These are phyloP conservation scores for Russula olivacea DNA, from an alignment of 768 basidiomycete species.

Conservation along the genomic window DNA sequence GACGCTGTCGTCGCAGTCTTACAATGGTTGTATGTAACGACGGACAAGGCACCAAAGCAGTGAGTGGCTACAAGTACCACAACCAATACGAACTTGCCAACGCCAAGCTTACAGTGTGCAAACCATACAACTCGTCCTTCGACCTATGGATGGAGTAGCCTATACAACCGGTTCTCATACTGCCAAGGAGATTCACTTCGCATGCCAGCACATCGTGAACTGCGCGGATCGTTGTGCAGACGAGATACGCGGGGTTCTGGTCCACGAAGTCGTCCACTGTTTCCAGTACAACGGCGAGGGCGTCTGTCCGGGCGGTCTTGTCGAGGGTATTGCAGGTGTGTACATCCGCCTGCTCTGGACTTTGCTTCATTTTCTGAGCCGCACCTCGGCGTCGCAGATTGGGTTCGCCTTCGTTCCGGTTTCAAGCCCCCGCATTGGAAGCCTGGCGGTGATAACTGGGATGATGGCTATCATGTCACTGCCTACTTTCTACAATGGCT, in stretches of 20 bases:
- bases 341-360: not conserved
- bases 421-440: slow-evolving; percentile 68
- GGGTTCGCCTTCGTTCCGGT: slow-evolving; percentile 56
- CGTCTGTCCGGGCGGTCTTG: slow-evolving; percentile 61
- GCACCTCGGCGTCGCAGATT: slow-evolving; percentile 42
- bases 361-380: not conserved
- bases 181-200: slow-evolving; percentile 71
- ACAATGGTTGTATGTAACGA: slow-evolving; percentile 19
- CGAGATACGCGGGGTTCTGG: slow-evolving; percentile 66
- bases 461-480: slow-evolving; percentile 69
- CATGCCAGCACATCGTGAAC: slow-evolving; percentile 55
- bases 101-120: slow-evolving; percentile 27
- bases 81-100: not conserved
- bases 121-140: slow-evolving; percentile 50
- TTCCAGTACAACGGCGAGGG: slow-evolving; percentile 62
- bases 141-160: slow-evolving; percentile 65
- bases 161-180: slow-evolving; percentile 50
- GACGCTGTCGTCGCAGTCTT: slow-evolving; percentile 29
- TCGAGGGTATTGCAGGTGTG: slow-evolving; percentile 75
- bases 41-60: slow-evolving; percentile 22
- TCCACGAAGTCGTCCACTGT: slow-evolving; percentile 76
- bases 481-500: slow-evolving; percentile 71
- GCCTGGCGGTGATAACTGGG: slow-evolving; percentile 51
- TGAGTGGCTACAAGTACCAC: slow-evolving; percentile 6
- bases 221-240: slow-evolving; percentile 40